phyloP scores from a whole-genome alignment of 352 stramenopile genomes.

The Globisporangium apiculatum region DNA sequence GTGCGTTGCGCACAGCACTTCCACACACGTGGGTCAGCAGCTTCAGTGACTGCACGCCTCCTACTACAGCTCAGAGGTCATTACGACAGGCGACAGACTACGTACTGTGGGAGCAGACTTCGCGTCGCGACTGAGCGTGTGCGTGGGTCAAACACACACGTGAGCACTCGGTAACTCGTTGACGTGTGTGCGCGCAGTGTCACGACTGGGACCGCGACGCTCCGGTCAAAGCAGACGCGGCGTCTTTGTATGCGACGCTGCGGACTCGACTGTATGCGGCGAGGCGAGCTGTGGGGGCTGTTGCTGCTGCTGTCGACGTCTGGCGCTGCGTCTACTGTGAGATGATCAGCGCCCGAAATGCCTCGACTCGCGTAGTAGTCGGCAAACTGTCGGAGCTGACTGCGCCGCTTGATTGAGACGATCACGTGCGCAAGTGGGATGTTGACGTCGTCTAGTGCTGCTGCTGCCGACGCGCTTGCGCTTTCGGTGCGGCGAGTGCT shows the following conservation, averaged over 20 bases:
- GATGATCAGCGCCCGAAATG: constrained; percentile 48
- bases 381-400: constrained; percentile 60
- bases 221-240: constrained; percentile 2
- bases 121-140: constrained; percentile 15
- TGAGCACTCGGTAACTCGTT: constrained; percentile 18
- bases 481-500: neutral
- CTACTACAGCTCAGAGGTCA: neutral
- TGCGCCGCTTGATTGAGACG: constrained; percentile 58
- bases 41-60: no score
- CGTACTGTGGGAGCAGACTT: constrained; percentile 13
- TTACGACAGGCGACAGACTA: neutral
- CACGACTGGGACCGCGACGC: constrained; percentile 3
- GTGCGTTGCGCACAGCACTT: neutral
- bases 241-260: neutral
- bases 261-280: neutral
- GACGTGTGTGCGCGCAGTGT: constrained; percentile 16
- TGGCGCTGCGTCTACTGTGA: constrained; percentile 18
- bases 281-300: neutral
- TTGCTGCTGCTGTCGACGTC: neutral
- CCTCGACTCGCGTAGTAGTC: constrained; percentile 60
- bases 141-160: constrained; percentile 25
- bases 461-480: neutral
- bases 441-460: constrained; percentile 22
- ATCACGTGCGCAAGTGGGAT: constrained; percentile 62
- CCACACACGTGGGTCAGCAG: no score